Evolutionary conservation across 345 rosid species (phyloP).

Genomic region (Citrus reticulata): DNA sequence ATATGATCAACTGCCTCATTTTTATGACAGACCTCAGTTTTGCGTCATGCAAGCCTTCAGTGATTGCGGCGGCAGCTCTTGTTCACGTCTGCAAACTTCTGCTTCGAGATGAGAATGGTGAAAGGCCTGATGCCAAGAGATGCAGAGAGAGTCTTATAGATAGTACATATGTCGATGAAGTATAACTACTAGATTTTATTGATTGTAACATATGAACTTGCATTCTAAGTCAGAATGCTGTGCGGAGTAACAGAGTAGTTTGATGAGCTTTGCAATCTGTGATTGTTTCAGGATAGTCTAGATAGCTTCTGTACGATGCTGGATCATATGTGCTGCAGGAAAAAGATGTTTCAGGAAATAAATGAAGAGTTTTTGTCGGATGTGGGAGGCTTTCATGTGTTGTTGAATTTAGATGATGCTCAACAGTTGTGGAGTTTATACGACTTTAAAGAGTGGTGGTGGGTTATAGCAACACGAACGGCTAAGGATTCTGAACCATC

Average conservation of each 20-base stretch:
- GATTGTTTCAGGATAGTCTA: not conserved
- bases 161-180: not conserved
- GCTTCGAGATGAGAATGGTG: not conserved
- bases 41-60: not conserved
- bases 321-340: not conserved
- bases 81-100: not conserved
- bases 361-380: no score
- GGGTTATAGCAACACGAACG: no score
- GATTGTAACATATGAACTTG: not conserved
- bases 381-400: no score
- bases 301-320: not conserved
- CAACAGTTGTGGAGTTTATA: no score
- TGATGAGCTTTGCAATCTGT: not conserved
- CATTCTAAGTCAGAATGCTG: no score
- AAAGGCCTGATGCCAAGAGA: not conserved
- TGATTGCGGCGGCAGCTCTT: conserved; percentile 6
- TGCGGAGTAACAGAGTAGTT: not conserved
- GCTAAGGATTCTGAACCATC: not conserved
- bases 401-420: no score
- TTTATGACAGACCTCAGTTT: not conserved
- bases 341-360: no score
- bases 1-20: not conserved
- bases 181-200: not conserved
- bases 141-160: not conserved
- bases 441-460: not conserved